These are phyloP conservation scores for Blepharisma japonicum DNA, from an alignment of 73 alveolate species.

Conservation along the genomic window DNA sequence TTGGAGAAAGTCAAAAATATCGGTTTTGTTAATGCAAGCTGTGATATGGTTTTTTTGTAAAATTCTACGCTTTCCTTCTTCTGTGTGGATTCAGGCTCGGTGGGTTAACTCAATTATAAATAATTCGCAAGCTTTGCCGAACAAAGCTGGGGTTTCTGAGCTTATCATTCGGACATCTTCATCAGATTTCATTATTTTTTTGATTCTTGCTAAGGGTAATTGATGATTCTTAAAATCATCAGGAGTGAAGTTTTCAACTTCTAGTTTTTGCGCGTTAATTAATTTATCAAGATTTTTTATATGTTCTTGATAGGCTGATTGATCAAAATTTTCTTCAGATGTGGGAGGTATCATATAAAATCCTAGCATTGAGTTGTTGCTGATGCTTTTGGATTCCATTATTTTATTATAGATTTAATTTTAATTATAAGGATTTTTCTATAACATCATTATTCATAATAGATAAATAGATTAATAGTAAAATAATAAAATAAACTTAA, in stretches of 20 bases:
- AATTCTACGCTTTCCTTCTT: conserved; percentile 93
- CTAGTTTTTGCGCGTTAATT: conserved; percentile 10
- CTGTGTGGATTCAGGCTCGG: conserved; percentile 93
- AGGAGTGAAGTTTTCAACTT: conserved; percentile 44
- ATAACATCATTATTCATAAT: too few relatives aligned
- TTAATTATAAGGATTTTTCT: too few relatives aligned
- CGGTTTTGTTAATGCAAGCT: conserved; percentile 89
- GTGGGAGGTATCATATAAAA: too few relatives aligned
- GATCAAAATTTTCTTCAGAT: too few relatives aligned
- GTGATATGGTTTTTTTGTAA: conserved; percentile 93
- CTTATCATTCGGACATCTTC: conserved; percentile 34
- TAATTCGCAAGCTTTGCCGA: conserved; percentile 99
- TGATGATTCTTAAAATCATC: conserved; percentile 59
- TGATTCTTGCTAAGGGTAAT: conserved; percentile 96
- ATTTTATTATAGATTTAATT: too few relatives aligned
- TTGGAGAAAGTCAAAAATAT: conserved; percentile 89
- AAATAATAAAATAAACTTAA: too few relatives aligned
- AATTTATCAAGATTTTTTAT: conserved; percentile 16
- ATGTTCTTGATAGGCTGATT: conserved; percentile 1
- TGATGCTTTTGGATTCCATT: too few relatives aligned
- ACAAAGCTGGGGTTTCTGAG: conserved; percentile 88
- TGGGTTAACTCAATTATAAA: conserved; percentile 96
- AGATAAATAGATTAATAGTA: too few relatives aligned
- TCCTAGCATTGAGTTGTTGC: too few relatives aligned
- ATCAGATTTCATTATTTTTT: conserved; percentile 90